These are phyloP conservation scores for Lotmaria passim DNA, from an alignment of 208 protist species.

Conservation along the genomic window DNA sequence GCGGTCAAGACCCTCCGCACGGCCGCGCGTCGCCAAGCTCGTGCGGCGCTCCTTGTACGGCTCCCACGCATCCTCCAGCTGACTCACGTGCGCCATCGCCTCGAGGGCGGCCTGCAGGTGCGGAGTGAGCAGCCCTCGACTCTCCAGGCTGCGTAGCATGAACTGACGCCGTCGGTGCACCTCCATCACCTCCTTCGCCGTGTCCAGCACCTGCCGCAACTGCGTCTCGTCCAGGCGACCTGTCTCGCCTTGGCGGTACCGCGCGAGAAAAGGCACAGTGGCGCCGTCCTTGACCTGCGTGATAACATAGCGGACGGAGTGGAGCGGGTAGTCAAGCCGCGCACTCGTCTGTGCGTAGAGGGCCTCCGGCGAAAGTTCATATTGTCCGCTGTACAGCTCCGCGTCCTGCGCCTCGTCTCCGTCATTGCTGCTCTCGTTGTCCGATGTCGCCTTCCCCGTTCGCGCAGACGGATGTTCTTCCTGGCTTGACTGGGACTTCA, in stretches of 20 bases:
- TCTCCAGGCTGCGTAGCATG: slow-evolving; percentile 76
- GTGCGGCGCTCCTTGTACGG: slow-evolving; percentile 82
- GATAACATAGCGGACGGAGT: slow-evolving; percentile 57
- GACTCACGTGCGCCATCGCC: slow-evolving; percentile 66
- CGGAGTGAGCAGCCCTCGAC: slow-evolving; percentile 74
- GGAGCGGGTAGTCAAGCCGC: slow-evolving; percentile 42
- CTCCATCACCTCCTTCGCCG: slow-evolving; percentile 65
- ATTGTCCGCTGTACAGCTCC: slow-evolving; percentile 24
- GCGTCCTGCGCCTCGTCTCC: slow-evolving; percentile 12
- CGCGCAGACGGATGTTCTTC: background rate
- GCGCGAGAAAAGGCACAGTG: slow-evolving; percentile 89
- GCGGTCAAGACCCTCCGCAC: slow-evolving; percentile 73
- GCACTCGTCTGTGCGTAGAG: slow-evolving; percentile 43
- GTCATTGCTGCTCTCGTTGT: slow-evolving; percentile 7
- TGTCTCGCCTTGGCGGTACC: slow-evolving; percentile 85
- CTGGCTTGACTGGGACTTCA: background rate
- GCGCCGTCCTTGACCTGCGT: slow-evolving; percentile 68
- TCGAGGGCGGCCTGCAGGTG: slow-evolving; percentile 47
- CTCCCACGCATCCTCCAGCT: slow-evolving; percentile 87
- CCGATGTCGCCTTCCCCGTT: background rate
- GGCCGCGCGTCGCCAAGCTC: slow-evolving; percentile 71
- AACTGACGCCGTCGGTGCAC: slow-evolving; percentile 76
- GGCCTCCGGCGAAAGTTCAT: slow-evolving; percentile 30
- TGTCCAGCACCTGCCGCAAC: slow-evolving; percentile 70
- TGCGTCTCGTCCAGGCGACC: slow-evolving; percentile 68